These are phyloP conservation scores for Xylaria telfairii DNA, from an alignment of 495 filamentous ascomycete genomes.

Conservation along the genomic window DNA sequence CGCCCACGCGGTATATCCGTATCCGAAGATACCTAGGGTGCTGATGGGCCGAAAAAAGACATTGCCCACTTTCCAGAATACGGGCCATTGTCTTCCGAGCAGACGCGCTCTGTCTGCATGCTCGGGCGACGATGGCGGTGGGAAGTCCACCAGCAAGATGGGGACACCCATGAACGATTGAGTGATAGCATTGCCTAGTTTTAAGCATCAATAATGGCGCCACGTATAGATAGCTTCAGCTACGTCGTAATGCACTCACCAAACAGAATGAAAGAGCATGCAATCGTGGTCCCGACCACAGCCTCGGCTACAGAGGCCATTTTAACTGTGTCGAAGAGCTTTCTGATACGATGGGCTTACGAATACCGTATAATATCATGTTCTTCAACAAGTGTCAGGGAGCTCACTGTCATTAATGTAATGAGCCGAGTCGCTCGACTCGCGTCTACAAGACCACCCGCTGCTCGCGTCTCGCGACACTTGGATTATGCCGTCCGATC, in stretches of 20 bases:
- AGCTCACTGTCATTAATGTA: conserved; percentile 12
- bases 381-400: neutral
- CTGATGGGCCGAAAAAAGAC: conserved; percentile 57
- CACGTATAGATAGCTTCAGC: neutral
- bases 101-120: conserved; percentile 47
- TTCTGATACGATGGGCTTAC: neutral
- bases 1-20: conserved; percentile 46
- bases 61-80: conserved; percentile 55
- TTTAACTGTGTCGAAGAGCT: neutral
- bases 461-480: neutral
- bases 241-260: conserved; percentile 34
- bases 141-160: conserved; percentile 55
- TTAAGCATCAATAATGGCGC: neutral
- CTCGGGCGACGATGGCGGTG: conserved; percentile 43
- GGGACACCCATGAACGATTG: conserved; percentile 60
- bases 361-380: neutral
- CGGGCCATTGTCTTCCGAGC: conserved; percentile 55
- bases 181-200: conserved; percentile 55
- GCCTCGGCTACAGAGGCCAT: conserved; percentile 33
- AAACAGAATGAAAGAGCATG: conserved; percentile 53
- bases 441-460: neutral
- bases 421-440: neutral
- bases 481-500: neutral
- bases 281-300: conserved; percentile 45
- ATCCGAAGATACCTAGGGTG: conserved; percentile 53